A percentile compares a stretch with the other conserved stretches of the same genome.
phyloP scores from a whole-genome alignment of 495 filamentous ascomycete genomes.

The Friedmanniomyces endolithicus region DNA sequence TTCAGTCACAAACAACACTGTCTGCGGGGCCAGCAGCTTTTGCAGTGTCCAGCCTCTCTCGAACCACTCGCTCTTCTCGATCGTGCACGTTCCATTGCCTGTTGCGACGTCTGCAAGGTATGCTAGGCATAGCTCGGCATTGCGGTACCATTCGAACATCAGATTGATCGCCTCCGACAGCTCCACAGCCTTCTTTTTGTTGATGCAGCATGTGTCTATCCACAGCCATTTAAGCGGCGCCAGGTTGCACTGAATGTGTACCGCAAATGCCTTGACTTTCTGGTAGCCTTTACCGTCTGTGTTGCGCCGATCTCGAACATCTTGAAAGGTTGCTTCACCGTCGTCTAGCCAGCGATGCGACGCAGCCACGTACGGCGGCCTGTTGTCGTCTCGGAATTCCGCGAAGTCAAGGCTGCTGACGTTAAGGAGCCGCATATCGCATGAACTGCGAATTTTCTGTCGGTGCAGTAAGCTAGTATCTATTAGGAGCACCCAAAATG shows the following conservation, averaged over 20 bases:
- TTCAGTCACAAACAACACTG: constrained; percentile 9
- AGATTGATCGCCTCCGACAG: constrained; percentile 16
- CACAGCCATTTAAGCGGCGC: constrained; percentile 6
- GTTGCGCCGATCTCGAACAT: constrained; percentile 1
- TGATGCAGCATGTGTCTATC: constrained; percentile 23
- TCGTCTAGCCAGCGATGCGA: constrained; percentile 5
- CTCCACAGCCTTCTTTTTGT: constrained; percentile 13
- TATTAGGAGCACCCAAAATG: neutral
- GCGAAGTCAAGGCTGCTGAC: constrained; percentile 4
- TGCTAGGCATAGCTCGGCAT: constrained; percentile 13
- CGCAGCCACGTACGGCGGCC: constrained; percentile 5
- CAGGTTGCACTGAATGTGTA: neutral
- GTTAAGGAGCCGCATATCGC: constrained; percentile 14
- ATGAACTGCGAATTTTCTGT: neutral
- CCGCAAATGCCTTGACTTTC: constrained; percentile 9
- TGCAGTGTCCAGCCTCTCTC: constrained; percentile 15
- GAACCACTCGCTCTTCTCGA: constrained; percentile 9
- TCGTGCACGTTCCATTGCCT: neutral
- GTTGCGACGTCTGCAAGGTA: constrained; percentile 11
- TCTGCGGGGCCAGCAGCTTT: constrained; percentile 16
- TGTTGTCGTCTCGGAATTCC: constrained; percentile 4
- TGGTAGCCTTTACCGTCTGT: neutral
- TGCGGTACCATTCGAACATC: constrained; percentile 17
- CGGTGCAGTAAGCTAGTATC: neutral
- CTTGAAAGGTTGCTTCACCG: constrained; percentile 2